Conservation (phyloP, 1,284 basidiomycete species). For the Gymnopus androsaceus region DNA sequence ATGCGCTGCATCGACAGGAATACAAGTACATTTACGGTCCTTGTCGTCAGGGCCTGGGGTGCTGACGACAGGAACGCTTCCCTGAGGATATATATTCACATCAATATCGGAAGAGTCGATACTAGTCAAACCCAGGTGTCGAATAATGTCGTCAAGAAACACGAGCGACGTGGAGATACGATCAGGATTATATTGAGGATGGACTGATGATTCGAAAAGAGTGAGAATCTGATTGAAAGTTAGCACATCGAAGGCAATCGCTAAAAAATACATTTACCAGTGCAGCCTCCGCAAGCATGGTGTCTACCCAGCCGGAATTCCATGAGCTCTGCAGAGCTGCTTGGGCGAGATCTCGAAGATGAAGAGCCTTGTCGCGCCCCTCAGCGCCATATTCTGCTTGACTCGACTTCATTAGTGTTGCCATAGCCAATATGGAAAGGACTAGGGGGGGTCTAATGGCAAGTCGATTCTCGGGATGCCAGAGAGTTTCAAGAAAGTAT, state of each 20-base stretch:
- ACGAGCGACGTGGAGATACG: conserved; percentile 55
- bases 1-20: conserved; percentile 40
- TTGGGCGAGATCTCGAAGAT: conserved; percentile 58
- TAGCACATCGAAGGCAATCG: conserved; percentile 11
- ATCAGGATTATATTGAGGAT: conserved; percentile 60
- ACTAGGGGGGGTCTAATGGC: conserved; percentile 71
- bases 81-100: conserved; percentile 25
- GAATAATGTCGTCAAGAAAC: conserved; percentile 65
- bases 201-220: conserved; percentile 72
- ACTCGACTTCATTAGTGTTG: conserved; percentile 74
- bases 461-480: conserved; percentile 48
- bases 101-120: conserved; percentile 58
- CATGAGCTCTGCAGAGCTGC: conserved; percentile 53
- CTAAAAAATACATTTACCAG: conserved; percentile 48
- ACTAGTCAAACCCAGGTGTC: conserved; percentile 51
- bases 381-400: conserved; percentile 54
- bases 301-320: conserved; percentile 54
- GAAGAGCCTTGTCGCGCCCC: conserved; percentile 54
- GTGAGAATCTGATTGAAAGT: conserved; percentile 56
- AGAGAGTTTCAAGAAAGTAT: conserved; percentile 55
- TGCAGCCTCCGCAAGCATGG: conserved; percentile 71
- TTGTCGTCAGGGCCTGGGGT: conserved; percentile 28
- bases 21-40: conserved; percentile 51
- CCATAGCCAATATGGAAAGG: conserved; percentile 66
- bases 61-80: conserved; percentile 32